Base-by-base conservation (phyloP, 352 stramenopile genomes). In the Phytopythium litorale region DNA sequence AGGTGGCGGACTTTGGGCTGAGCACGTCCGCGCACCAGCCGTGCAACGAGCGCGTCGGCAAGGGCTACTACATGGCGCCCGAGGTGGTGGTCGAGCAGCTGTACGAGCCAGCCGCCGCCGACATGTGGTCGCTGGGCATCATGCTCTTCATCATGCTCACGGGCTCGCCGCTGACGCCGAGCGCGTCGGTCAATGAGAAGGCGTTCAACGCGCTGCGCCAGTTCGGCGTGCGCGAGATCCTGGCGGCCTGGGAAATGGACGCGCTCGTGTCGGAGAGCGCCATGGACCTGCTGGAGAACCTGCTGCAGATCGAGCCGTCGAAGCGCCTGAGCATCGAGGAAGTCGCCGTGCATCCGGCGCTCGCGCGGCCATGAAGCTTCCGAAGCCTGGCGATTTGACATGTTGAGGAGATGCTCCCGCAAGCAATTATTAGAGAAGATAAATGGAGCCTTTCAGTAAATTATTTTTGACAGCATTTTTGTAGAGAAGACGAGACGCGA, bases 131-230 rank as follows among this genome's bases (percentile, higher is more conserved):
- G 21, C 69, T 91, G 2, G 79, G 82, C 7, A 67, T 88, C 30
- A 66, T 91, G 45, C 60, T 91, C 7, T 91, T 89, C 70, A 79
- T 88, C 48, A 83, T 91, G 76, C 56, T 91, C 8, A 87, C 78
- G 5, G 82, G 82, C 0, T 82, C 79, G 11, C 79, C 78, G 15
- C 68, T 88, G 12, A 62, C 69, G 48, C 64, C 77, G 2, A 62
- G 53, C 12, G 73, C 73, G 0, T 65, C 67, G 1, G 48, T 52
- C 11, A 38, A 64, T 7, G 74, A 86, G 30, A 72, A 70, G 19
- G 67, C 65, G 12, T 86, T 81, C 54, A 58, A 49, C 18, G 65
- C 69, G 18, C 64, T 83, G 54, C 56, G 60, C 7, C 54, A 65
- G 16, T 72, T 81, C 37, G 80, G 78, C 9, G 68, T 89, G 48